Conservation (phyloP, 2,329 filamentous ascomycete genomes). For the Aspergillus sp. region DNA sequence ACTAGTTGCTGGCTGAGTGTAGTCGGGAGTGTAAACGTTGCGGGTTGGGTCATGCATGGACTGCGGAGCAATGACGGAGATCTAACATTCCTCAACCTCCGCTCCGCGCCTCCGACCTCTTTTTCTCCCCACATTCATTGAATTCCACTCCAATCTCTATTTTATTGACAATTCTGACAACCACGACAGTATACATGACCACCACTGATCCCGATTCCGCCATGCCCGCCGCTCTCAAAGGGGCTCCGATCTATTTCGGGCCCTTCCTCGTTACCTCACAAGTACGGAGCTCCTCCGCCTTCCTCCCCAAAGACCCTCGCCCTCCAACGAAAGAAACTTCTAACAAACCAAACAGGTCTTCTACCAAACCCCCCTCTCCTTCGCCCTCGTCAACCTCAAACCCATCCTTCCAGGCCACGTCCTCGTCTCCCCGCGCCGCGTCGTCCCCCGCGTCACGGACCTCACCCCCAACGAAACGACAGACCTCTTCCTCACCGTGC, state of each 20-base stretch:
- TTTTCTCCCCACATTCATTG: background rate
- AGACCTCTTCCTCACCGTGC: conserved; percentile 85
- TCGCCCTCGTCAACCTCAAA: conserved; percentile 92
- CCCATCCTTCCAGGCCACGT: conserved; percentile 91
- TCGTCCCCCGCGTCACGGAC: conserved; percentile 71
- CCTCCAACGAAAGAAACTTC: background rate
- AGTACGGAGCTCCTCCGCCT: conserved; percentile 40
- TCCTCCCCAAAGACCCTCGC: conserved; percentile 3
- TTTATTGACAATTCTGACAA: no score
- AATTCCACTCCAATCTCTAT: background rate
- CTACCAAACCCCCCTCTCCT: conserved; percentile 73
- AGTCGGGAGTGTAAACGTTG: background rate
- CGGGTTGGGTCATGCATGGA: background rate
- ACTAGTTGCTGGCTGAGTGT: background rate
- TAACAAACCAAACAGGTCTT: conserved; percentile 66
- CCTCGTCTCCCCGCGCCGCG: conserved; percentile 73
- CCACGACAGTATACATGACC: conserved; percentile 8
- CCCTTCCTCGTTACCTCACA: conserved; percentile 73
- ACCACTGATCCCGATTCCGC: conserved; percentile 1
- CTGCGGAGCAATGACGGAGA: background rate
- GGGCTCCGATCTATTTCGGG: conserved; percentile 63
- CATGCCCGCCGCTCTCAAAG: conserved; percentile 28
- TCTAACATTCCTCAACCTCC: background rate
- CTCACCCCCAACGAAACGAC: conserved; percentile 68
- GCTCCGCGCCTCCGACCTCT: background rate